Conservation (phyloP, 495 filamentous ascomycete genomes). For the Tricharina praecox region DNA sequence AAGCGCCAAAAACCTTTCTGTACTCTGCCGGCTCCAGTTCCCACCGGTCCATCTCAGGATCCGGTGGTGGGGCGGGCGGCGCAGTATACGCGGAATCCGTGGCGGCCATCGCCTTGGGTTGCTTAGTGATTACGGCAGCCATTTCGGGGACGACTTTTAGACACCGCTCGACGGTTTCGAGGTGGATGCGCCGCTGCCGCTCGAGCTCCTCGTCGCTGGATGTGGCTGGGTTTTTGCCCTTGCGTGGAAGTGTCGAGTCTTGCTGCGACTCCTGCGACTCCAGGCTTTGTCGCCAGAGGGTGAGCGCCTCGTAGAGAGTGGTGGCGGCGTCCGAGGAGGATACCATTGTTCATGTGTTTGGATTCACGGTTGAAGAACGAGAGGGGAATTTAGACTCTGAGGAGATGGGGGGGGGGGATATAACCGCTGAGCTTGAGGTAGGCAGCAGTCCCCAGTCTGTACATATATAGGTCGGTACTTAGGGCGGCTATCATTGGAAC, state of each 20-base stretch:
- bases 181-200: not conserved
- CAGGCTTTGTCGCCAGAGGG: not conserved
- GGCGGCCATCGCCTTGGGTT: not conserved
- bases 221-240: not conserved
- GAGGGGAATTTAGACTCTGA: no score
- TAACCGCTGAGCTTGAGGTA: no score
- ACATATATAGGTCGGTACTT: no score
- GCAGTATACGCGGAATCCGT: not conserved
- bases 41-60: not conserved
- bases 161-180: not conserved
- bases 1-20: not conserved
- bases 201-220: not conserved
- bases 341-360: no score
- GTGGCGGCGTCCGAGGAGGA: not conserved
- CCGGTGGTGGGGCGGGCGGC: not conserved
- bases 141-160: conserved; percentile 1
- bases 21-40: no score
- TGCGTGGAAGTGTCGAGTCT: not conserved
- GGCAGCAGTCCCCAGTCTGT: no score
- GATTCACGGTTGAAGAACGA: no score
- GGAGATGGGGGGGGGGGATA: no score
- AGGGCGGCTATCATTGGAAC: no score
- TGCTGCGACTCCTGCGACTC: not conserved
- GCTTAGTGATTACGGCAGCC: not conserved
- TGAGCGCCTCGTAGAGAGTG: conserved; percentile 6